These are phyloP conservation scores for Aureobasidium zeae DNA, from an alignment of 2,329 filamentous ascomycete species.

Conservation along the genomic window DNA sequence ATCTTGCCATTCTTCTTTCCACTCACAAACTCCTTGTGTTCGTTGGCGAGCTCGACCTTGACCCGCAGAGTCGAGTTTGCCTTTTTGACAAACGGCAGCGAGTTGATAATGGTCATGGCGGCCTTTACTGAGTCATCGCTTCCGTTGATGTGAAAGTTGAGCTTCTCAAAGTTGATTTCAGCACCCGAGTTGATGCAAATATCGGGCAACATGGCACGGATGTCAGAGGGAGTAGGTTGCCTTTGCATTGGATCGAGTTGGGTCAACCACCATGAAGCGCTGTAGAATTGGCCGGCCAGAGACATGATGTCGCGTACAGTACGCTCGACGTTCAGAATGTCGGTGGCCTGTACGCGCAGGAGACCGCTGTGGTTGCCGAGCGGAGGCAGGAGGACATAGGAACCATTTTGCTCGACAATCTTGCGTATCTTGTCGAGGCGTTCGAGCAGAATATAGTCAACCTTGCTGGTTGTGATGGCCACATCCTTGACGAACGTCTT, in stretches of 20 bases:
- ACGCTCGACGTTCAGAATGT: constrained; percentile 88
- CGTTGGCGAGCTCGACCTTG: constrained; percentile 97
- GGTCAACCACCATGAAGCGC: constrained; percentile 89
- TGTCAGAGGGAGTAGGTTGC: constrained; percentile 56
- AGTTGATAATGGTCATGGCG: constrained; percentile 87
- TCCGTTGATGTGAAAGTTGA: constrained; percentile 87
- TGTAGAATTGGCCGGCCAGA: constrained; percentile 93
- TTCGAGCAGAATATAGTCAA: constrained; percentile 85
- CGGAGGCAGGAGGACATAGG: constrained; percentile 84
- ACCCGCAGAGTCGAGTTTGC: constrained; percentile 89
- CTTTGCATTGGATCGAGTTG: constrained; percentile 59
- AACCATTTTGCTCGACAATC: constrained; percentile 93
- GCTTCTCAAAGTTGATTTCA: constrained; percentile 87
- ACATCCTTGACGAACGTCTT: constrained; percentile 81
- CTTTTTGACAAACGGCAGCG: constrained; percentile 79
- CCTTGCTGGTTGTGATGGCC: constrained; percentile 78
- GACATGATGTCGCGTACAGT: constrained; percentile 95
- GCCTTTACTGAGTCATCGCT: constrained; percentile 94
- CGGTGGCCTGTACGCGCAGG: constrained; percentile 83
- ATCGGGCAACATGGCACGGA: constrained; percentile 84
- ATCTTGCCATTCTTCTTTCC: constrained; percentile 99
- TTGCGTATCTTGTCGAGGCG: constrained; percentile 94
- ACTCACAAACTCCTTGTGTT: constrained; percentile 98
- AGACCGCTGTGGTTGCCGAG: constrained; percentile 76
- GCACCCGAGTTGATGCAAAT: constrained; percentile 95